These are phyloP conservation scores for Hortiboletus flavorubellus DNA, from an alignment of 768 basidiomycete species.

Conservation along the genomic window DNA sequence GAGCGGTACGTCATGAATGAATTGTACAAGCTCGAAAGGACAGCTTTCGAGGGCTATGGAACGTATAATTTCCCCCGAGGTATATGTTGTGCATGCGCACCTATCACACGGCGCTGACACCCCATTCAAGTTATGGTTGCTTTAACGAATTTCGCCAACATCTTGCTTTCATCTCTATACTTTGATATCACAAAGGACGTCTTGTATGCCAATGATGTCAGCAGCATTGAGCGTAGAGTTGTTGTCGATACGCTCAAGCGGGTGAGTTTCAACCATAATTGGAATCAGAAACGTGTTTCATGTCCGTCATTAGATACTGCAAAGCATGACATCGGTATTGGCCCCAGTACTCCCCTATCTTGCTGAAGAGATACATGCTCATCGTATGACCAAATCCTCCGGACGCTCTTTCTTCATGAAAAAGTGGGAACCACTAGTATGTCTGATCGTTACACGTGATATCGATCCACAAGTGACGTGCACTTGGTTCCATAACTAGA, in stretches of 20 bases:
- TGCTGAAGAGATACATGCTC: constrained; percentile 77
- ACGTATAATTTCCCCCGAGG: constrained; percentile 83
- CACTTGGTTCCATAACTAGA: constrained; percentile 33
- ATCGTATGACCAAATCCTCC: constrained; percentile 13
- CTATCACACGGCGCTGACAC: background rate
- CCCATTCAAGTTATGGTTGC: constrained; percentile 58
- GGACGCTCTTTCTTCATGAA: constrained; percentile 63
- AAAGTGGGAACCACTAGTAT: constrained; percentile 68
- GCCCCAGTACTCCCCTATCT: constrained; percentile 90
- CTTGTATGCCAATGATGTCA: constrained; percentile 66
- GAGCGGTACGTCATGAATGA: constrained; percentile 89
- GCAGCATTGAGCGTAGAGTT: constrained; percentile 54
- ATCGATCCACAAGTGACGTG: background rate
- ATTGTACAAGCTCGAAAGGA: constrained; percentile 66
- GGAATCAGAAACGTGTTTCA: background rate
- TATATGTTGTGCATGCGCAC: constrained; percentile 34
- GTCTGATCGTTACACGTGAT: constrained; percentile 20
- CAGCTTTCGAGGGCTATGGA: constrained; percentile 64
- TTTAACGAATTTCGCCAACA: constrained; percentile 74
- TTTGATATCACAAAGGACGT: constrained; percentile 91
- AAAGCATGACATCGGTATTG: constrained; percentile 63
- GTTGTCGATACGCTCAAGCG: constrained; percentile 70
- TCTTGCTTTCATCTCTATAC: constrained; percentile 85
- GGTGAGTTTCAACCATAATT: constrained; percentile 36
- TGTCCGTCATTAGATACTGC: constrained; percentile 47